These are phyloP conservation scores for Diddensiella caesifluorescens DNA, from an alignment of 805 yeast genomes.

Conservation along the genomic window DNA sequence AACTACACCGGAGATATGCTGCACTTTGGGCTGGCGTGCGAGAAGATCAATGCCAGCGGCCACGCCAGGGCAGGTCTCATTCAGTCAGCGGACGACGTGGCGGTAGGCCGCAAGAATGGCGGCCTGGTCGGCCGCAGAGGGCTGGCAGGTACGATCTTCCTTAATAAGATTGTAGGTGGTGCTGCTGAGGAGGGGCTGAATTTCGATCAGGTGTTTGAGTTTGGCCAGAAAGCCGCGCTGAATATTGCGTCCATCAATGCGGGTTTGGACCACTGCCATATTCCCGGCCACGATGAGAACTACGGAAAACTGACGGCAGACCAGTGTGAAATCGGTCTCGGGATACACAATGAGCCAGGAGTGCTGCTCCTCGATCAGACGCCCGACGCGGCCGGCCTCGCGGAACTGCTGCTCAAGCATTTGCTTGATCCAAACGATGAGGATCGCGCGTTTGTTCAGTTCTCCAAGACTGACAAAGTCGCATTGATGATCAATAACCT, in stretches of 20 bases:
- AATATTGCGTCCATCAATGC: slow-evolving; percentile 71
- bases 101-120: slow-evolving; percentile 81
- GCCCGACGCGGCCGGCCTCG: slow-evolving; percentile 60
- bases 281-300: slow-evolving; percentile 64
- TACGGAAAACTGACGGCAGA: slow-evolving; percentile 46
- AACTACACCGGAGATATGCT: slow-evolving; percentile 91
- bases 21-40: slow-evolving; percentile 87
- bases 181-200: slow-evolving; percentile 40
- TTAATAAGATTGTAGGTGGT: slow-evolving; percentile 80
- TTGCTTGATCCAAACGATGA: slow-evolving; percentile 57
- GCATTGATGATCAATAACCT: slow-evolving; percentile 72
- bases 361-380: slow-evolving; percentile 55
- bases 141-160: slow-evolving; percentile 78
- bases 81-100: slow-evolving; percentile 82
- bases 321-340: slow-evolving; percentile 86
- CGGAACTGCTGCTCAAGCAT: slow-evolving; percentile 49
- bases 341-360: slow-evolving; percentile 93
- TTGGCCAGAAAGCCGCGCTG: slow-evolving; percentile 83
- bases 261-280: slow-evolving; percentile 78
- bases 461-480: slow-evolving; percentile 56
- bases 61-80: slow-evolving; percentile 56
- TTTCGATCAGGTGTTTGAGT: slow-evolving; percentile 58
- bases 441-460: slow-evolving; percentile 77
- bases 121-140: slow-evolving; percentile 92
- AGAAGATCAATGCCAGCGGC: slow-evolving; percentile 75